phyloP scores from a whole-genome alignment of 441 rosid genomes.

The Daphne laureola region DNA sequence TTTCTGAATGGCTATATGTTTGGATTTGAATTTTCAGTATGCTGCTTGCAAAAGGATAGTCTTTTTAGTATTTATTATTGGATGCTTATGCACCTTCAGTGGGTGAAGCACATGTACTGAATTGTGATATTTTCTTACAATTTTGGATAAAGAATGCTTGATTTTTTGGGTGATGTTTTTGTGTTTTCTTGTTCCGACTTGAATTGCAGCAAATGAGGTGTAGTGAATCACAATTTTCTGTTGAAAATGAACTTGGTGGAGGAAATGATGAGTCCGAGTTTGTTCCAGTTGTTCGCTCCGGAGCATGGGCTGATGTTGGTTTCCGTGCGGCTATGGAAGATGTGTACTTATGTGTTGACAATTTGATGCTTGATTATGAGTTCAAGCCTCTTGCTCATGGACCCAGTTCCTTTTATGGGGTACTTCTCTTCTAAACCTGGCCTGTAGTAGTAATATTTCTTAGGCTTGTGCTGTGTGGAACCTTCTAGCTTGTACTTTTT shows the following conservation, averaged over 20 bases:
- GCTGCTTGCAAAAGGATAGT: too few relatives aligned
- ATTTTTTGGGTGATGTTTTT: not conserved
- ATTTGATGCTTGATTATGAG: conserved; percentile 44
- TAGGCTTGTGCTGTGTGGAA: too few relatives aligned
- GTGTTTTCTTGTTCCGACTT: conserved; percentile 17
- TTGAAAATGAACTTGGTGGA: conserved; percentile 28
- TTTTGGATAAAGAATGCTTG: not conserved
- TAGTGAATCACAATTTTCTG: conserved; percentile 32
- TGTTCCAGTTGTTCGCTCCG: conserved; percentile 66
- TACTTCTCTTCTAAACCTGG: conserved; percentile 17
- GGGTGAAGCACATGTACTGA: too few relatives aligned
- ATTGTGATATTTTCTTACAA: too few relatives aligned
- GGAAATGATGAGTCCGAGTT: conserved; percentile 35
- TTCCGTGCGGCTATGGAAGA: conserved; percentile 73
- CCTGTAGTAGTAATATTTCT: not conserved
- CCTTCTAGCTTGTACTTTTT: too few relatives aligned
- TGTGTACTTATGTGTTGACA: conserved; percentile 53
- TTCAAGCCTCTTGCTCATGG: conserved; percentile 27
- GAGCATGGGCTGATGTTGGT: conserved; percentile 78
- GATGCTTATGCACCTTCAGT: too few relatives aligned
- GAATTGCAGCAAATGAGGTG: conserved; percentile 47
- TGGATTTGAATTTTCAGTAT: too few relatives aligned
- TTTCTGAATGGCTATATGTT: too few relatives aligned
- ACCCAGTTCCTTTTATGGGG: conserved; percentile 89
- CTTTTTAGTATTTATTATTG: too few relatives aligned